phyloP scores from a whole-genome alignment of 306 rosid genomes.

The Cucurbita pepo region DNA sequence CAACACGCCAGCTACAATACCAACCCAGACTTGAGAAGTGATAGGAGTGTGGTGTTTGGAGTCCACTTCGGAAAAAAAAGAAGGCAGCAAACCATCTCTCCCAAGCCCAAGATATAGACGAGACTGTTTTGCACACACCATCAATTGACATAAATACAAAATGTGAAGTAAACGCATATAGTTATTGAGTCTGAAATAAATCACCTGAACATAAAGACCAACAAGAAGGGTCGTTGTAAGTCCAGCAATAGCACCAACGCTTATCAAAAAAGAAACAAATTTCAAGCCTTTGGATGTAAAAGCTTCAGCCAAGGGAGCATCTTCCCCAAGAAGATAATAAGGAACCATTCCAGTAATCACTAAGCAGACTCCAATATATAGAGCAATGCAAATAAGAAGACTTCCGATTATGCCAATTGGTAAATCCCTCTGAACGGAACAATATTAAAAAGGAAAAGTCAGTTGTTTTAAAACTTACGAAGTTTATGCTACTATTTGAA shows the following conservation, averaged over 20 bases:
- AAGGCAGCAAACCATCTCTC: slow-evolving; percentile 85
- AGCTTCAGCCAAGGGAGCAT: slow-evolving; percentile 93
- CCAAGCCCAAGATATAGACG: slow-evolving; percentile 97
- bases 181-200: slow-evolving; percentile 12
- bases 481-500: neutral
- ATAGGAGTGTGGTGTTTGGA: slow-evolving; percentile 65
- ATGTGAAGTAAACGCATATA: slow-evolving; percentile 15
- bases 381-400: slow-evolving; percentile 57
- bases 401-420: slow-evolving; percentile 94
- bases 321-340: slow-evolving; percentile 65
- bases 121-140: slow-evolving; percentile 47
- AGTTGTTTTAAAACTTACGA: neutral
- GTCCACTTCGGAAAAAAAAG: slow-evolving; percentile 63
- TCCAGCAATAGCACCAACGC: slow-evolving; percentile 91
- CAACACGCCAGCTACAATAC: slow-evolving; percentile 60
- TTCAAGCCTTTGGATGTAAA: slow-evolving; percentile 83
- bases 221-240: slow-evolving; percentile 94
- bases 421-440: slow-evolving; percentile 66
- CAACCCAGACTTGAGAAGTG: slow-evolving; percentile 91
- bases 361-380: slow-evolving; percentile 83
- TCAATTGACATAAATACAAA: slow-evolving; percentile 10
- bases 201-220: slow-evolving; percentile 96
- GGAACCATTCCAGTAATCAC: slow-evolving; percentile 99
- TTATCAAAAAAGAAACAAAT: slow-evolving; percentile 61
- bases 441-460: neutral